Conservation (phyloP, 2,329 filamentous ascomycete species). For the Aspergillus latus region DNA sequence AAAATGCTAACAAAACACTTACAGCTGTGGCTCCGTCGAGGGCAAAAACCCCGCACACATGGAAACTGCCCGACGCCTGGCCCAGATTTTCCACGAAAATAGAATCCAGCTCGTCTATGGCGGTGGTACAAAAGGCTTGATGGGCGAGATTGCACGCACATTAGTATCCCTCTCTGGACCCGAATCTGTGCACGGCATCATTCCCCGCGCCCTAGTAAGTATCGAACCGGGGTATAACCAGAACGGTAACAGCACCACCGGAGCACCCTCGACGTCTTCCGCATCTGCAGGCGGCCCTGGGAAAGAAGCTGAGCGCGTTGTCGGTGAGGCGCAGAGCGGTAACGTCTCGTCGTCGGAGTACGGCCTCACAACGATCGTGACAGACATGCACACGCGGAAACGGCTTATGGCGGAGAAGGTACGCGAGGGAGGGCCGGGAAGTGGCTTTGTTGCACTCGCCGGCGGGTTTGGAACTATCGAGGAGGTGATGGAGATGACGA, state of each 20-base stretch:
- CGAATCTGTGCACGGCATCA: conserved; percentile 83
- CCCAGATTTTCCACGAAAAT: conserved; percentile 68
- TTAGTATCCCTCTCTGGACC: conserved; percentile 82
- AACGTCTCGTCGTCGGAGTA: conserved; percentile 52
- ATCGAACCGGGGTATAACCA: conserved; percentile 57
- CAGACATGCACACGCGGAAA: conserved; percentile 96
- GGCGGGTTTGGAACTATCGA: conserved; percentile 95
- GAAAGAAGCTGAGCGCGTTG: conserved; percentile 53
- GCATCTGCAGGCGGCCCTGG: conserved; percentile 44
- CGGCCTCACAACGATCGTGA: conserved; percentile 82
- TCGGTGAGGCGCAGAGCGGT: conserved; percentile 52
- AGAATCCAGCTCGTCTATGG: conserved; percentile 89
- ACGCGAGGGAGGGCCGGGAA: conserved; percentile 74
- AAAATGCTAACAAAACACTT: no score
- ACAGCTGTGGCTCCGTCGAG: conserved; percentile 74
- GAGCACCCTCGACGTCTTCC: not conserved
- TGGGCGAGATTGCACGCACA: conserved; percentile 89
- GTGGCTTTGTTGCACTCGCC: conserved; percentile 82
- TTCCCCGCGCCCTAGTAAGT: conserved; percentile 78
- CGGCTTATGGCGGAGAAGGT: conserved; percentile 90
- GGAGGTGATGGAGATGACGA: conserved; percentile 91
- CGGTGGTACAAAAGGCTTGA: conserved; percentile 88
- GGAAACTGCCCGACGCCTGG: conserved; percentile 74
- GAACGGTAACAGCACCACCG: conserved; percentile 12
- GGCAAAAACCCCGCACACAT: conserved; percentile 74